phyloP scores from a whole-genome alignment of 768 basidiomycete species.

The Trametes cinnabarina region DNA sequence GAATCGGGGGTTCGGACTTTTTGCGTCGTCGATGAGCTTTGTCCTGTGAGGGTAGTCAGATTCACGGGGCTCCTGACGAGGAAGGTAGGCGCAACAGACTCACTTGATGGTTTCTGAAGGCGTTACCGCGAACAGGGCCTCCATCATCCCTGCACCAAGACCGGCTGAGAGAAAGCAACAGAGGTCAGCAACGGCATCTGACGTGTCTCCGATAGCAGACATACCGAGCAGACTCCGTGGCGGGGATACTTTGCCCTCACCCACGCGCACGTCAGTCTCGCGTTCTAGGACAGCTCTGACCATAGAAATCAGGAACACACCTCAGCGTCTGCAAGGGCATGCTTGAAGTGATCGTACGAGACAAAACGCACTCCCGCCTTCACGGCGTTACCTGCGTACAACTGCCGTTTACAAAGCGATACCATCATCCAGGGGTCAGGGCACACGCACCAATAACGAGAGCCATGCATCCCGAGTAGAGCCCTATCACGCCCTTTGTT shows the following conservation, averaged over 20 bases:
- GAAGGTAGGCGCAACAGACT: neutral
- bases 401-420: no score
- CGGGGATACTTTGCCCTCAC: conserved; percentile 86
- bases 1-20: conserved; percentile 80
- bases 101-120: conserved; percentile 99
- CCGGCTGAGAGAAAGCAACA: conserved; percentile 47
- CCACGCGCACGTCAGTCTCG: conserved; percentile 3
- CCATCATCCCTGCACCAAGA: conserved; percentile 85
- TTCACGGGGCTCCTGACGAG: no score
- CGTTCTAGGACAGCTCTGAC: neutral
- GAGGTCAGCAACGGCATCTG: neutral
- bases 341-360: conserved; percentile 92
- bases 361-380: conserved; percentile 98
- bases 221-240: conserved; percentile 79
- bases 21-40: conserved; percentile 94
- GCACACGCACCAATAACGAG: conserved; percentile 59
- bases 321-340: conserved; percentile 75
- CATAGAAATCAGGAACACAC: conserved; percentile 41
- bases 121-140: conserved; percentile 92
- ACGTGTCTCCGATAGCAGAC: neutral
- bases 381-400: conserved; percentile 61
- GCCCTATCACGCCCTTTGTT: conserved; percentile 72
- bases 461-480: conserved; percentile 93
- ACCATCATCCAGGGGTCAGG: no score
- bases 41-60: conserved; percentile 54